Conservation (phyloP, 192 early-diverging fungal species). For the Thoreauomyces humboldtii region DNA sequence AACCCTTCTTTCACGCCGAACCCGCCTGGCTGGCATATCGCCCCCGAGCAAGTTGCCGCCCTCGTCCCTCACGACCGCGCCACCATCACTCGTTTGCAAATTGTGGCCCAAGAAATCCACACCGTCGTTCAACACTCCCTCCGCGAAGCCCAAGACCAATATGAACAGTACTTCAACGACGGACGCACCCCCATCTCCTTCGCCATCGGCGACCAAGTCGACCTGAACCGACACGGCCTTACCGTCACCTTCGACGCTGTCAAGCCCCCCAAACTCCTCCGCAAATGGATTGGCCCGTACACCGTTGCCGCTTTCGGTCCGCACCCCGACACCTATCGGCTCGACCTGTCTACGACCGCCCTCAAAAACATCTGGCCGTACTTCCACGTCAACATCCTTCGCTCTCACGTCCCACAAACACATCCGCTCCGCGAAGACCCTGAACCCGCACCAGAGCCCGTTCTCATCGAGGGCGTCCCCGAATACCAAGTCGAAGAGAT, state of each 20-base stretch:
- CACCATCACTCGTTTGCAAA: not conserved
- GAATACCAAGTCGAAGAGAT: not conserved
- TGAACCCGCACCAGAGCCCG: not conserved
- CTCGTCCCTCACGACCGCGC: not conserved
- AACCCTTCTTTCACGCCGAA: not conserved
- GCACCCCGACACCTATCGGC: conserved; percentile 21
- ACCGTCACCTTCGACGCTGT: not conserved
- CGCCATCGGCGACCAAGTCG: not conserved
- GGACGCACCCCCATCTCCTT: not conserved
- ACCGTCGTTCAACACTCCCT: conserved; percentile 11
- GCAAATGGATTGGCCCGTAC: conserved; percentile 14
- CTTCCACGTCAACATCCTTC: conserved; percentile 17
- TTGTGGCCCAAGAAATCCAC: not conserved
- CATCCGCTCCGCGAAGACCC: not conserved
- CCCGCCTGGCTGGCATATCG: not conserved
- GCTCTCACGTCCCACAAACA: not conserved
- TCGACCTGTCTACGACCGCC: not conserved
- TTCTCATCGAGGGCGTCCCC: not conserved
- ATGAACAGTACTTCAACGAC: not conserved
- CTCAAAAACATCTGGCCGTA: not conserved
- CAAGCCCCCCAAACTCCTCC: not conserved
- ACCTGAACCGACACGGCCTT: not conserved
- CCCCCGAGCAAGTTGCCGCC: not conserved
- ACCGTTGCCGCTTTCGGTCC: not conserved
- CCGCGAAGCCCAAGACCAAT: conserved; percentile 7